Evolutionary conservation across 2,329 filamentous ascomycete genomes (phyloP).

Genomic region (Trichoderma guizhouense): DNA sequence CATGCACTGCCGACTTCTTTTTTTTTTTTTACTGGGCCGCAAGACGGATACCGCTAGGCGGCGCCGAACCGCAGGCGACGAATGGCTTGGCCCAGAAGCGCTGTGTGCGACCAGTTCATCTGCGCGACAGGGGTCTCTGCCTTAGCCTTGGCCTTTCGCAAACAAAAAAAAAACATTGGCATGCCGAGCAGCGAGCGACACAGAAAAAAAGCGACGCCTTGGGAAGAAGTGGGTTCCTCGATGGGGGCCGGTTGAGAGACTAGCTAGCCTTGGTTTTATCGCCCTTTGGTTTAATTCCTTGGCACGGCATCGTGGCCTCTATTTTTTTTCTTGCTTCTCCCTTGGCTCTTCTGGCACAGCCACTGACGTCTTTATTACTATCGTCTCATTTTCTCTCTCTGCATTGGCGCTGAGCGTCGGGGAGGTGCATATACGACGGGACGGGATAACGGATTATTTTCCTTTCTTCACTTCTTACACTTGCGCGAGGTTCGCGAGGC

Average conservation of each 20-base stretch:
- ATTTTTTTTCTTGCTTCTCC: background rate
- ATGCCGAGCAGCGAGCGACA: background rate
- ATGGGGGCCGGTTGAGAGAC: background rate
- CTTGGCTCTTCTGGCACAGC: conserved; percentile 1
- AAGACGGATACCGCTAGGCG: conserved; percentile 1
- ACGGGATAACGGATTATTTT: background rate
- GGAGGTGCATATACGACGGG: conserved; percentile 10
- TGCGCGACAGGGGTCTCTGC: conserved; percentile 10
- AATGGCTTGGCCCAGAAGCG: conserved; percentile 1
- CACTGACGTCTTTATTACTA: conserved; percentile 17
- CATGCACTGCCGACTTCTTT: background rate
- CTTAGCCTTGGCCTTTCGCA: background rate
- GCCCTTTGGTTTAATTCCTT: background rate
- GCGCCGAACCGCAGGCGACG: background rate
- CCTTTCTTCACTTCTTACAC: background rate
- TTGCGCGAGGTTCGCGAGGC: conserved; percentile 10
- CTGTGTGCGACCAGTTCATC: conserved; percentile 4
- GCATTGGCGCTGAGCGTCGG: conserved; percentile 12
- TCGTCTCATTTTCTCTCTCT: background rate
- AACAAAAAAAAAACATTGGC: background rate
- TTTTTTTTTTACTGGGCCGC: background rate
- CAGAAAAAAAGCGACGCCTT: background rate
- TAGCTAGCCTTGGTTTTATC: background rate
- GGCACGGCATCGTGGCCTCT: background rate
- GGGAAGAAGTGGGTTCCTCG: background rate